Conservation (phyloP, 345 rosid genomes). For the Punica granatum region DNA sequence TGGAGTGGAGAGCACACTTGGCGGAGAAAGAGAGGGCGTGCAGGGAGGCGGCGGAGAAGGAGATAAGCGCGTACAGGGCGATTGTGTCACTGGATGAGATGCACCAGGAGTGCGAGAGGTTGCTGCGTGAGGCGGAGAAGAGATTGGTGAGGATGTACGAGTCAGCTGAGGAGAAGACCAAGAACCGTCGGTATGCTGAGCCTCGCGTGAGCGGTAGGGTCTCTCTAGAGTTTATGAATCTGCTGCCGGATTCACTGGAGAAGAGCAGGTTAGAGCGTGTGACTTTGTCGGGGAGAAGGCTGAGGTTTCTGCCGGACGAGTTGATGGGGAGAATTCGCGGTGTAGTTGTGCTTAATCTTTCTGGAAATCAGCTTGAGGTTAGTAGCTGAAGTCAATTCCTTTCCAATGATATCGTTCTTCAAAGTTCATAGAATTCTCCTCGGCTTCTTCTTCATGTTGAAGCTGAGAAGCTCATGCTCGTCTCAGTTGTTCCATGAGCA, state of each 20-base stretch:
- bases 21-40: conserved; percentile 51
- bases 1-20: conserved; percentile 44
- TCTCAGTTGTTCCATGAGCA: not conserved
- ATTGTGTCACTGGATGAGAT: conserved; percentile 75
- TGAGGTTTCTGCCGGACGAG: conserved; percentile 5
- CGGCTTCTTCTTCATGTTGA: not conserved
- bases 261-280: not conserved
- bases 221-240: conserved; percentile 25
- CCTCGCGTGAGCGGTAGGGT: not conserved
- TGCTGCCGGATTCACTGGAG: not conserved
- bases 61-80: conserved; percentile 34
- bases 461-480: not conserved
- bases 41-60: conserved; percentile 53
- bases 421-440: no score
- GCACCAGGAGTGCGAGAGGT: conserved; percentile 68
- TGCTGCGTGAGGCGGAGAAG: conserved; percentile 73
- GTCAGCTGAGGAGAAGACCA: conserved; percentile 20
- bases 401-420: not conserved
- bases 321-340: conserved; percentile 5
- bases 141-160: conserved; percentile 66
- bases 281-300: conserved; percentile 3
- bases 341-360: conserved; percentile 1
- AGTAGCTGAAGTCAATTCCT: not conserved
- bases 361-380: conserved; percentile 8
- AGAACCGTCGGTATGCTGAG: conserved; percentile 9